Evolutionary conservation across 2,329 filamentous ascomycete genomes (phyloP), one percentile per base, ranked within the genome.

Genomic region (Neonectria faginata): DNA sequence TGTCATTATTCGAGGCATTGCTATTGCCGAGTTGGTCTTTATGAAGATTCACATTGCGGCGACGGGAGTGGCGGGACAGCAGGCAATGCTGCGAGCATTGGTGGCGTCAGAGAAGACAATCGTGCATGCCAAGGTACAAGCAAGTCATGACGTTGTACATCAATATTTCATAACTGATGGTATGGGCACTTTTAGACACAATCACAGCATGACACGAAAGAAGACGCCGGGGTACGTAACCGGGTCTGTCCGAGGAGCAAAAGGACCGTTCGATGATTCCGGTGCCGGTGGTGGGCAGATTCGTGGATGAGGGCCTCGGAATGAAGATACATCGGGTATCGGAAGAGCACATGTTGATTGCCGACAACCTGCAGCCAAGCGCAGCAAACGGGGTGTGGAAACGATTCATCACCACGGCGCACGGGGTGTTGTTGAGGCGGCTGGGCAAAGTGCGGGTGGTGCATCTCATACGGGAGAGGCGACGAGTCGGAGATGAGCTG

Each of bases 11-110:
- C 20, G 20, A 22, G 20, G 20, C 20, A 22, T 22, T 22, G 20
- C 20, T 2, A 22, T 22, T 22, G 20, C 20, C 20, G 20, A 22
- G 20, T 22, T 61, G 27, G 39, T 50, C 5, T 56, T 56, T 11
- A 42, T 61, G 42, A 56, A 56, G 16, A 18, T 27, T 18, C 16
- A 33, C 8, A 56, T 61, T 18, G 51, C 58, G 36, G 42, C 58
- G 20, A 22, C 20, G 3, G 20, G 20, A 22, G 20, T 22, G 20
- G 20, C 20, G 20, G 20, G 25, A 20, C 51, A 61, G 29, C 39
- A 54, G 27, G 18, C 36, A 8, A 61, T 55, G 58, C 8, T 61
- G 16, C 33, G 51, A 16, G 29, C 41, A 16, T 29, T 56, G 12
- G 20, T 56, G 39, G 27, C 5, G 7, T 61, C 42, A 9, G 51